Evolutionary conservation across 257 asterid species (phyloP).

Genomic region (Solanum acaule): DNA sequence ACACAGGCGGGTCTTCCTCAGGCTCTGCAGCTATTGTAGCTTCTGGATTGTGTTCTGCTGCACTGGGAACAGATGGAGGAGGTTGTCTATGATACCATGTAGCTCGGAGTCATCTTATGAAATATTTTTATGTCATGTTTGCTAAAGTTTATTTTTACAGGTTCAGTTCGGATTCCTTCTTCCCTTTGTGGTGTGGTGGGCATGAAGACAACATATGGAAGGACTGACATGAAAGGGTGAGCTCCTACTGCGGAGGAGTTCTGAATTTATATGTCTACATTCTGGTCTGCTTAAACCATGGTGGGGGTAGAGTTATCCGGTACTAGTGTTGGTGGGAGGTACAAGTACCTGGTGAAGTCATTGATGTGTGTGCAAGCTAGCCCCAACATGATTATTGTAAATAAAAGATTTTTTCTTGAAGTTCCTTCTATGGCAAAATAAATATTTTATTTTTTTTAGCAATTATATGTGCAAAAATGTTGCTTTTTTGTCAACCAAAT

Average conservation of each 20-base stretch:
- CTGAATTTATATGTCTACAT: neutral
- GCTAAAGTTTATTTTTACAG: constrained; percentile 31
- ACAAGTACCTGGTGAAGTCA: neutral
- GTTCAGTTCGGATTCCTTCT: constrained; percentile 92
- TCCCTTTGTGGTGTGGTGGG: constrained; percentile 97
- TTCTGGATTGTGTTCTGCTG: constrained; percentile 91
- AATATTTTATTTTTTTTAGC: neutral
- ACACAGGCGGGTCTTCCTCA: constrained; percentile 97
- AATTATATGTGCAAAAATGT: neutral
- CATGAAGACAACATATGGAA: constrained; percentile 79
- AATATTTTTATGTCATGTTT: neutral
- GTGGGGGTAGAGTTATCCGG: neutral
- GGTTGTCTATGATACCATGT: constrained; percentile 41
- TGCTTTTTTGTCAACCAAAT: neutral
- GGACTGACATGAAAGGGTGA: constrained; percentile 85
- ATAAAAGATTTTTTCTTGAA: neutral
- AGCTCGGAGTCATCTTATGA: constrained; percentile 4
- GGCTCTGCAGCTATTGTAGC: constrained; percentile 98
- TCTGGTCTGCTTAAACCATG: neutral
- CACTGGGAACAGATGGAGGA: constrained; percentile 98
- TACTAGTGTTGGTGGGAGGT: neutral
- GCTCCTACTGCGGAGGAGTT: neutral
- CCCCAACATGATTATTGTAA: neutral
- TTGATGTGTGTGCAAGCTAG: neutral
- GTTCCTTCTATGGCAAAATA: neutral